A percentile compares a stretch with the other conserved stretches of the same genome.
phyloP scores from a whole-genome alignment of 192 early-diverging fungal species.

The Physocladia obscura region DNA sequence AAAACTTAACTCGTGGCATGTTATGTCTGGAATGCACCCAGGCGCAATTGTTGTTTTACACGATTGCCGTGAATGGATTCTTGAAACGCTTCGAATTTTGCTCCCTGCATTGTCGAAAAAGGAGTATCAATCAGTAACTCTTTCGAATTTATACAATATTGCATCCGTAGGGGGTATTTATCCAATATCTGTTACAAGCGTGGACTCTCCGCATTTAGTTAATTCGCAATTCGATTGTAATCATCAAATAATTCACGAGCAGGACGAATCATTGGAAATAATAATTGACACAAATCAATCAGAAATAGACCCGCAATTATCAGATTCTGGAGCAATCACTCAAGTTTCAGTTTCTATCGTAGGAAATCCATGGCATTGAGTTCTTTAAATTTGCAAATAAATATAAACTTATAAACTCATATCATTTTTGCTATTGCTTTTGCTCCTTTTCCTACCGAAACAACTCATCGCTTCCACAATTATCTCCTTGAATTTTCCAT shows the following conservation, averaged over 20 bases:
- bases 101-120: slow-evolving; percentile 17
- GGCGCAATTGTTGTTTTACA: slow-evolving; percentile 32
- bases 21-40: slow-evolving; percentile 20
- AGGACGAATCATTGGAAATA: not conserved
- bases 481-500: no score
- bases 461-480: no score
- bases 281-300: no score
- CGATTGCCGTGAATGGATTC: slow-evolving; percentile 23
- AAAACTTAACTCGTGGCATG: slow-evolving; percentile 29
- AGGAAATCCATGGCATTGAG: no score
- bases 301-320: no score
- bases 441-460: no score
- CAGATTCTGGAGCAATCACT: no score
- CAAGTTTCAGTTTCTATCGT: no score
- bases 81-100: slow-evolving; percentile 26
- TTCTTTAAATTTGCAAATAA: no score
- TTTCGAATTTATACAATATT: not conserved
- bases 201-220: not conserved
- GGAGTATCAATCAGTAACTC: slow-evolving; percentile 13
- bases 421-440: no score
- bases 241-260: not conserved
- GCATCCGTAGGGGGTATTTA: not conserved
- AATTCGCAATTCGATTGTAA: not conserved
- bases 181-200: not conserved
- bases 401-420: no score